These are phyloP conservation scores for Trametes maxima DNA, from an alignment of 768 basidiomycete species.

Conservation along the genomic window DNA sequence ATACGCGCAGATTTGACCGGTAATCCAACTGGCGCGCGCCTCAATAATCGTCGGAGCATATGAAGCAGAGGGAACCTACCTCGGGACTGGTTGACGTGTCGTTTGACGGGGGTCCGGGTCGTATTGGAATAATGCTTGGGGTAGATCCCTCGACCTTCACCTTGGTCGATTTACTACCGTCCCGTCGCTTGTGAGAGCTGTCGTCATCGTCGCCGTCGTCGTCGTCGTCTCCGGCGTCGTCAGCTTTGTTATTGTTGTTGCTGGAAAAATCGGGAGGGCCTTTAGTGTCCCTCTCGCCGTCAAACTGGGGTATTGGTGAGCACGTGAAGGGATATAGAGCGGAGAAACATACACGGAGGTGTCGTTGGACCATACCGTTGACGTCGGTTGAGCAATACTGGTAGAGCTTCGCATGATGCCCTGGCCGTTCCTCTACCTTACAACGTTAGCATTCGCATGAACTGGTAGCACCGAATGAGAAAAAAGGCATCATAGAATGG, in stretches of 20 bases:
- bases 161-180: slow-evolving; percentile 19
- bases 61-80: slow-evolving; percentile 10
- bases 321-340: neutral
- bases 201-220: slow-evolving; percentile 40
- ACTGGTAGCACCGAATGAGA: neutral
- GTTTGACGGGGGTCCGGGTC: slow-evolving; percentile 16
- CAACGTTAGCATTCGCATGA: neutral
- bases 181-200: slow-evolving; percentile 21
- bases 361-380: slow-evolving; percentile 68
- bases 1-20: slow-evolving; percentile 25
- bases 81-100: slow-evolving; percentile 20
- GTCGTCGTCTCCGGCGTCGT: slow-evolving; percentile 40
- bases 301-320: slow-evolving; percentile 40
- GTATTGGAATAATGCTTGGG: slow-evolving; percentile 25
- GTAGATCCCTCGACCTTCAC: slow-evolving; percentile 22
- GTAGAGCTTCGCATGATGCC: slow-evolving; percentile 80
- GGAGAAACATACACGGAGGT: slow-evolving; percentile 47
- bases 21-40: slow-evolving; percentile 26
- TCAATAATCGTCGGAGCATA: neutral
- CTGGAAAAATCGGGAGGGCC: slow-evolving; percentile 52
- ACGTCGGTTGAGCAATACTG: slow-evolving; percentile 79
- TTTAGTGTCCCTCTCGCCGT: slow-evolving; percentile 53
- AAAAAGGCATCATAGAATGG: neutral
- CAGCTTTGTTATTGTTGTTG: slow-evolving; percentile 36
- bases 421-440: slow-evolving; percentile 66